Evolutionary conservation across 352 stramenopile genomes (phyloP).

Genomic region (Blastocystis sp.): DNA sequence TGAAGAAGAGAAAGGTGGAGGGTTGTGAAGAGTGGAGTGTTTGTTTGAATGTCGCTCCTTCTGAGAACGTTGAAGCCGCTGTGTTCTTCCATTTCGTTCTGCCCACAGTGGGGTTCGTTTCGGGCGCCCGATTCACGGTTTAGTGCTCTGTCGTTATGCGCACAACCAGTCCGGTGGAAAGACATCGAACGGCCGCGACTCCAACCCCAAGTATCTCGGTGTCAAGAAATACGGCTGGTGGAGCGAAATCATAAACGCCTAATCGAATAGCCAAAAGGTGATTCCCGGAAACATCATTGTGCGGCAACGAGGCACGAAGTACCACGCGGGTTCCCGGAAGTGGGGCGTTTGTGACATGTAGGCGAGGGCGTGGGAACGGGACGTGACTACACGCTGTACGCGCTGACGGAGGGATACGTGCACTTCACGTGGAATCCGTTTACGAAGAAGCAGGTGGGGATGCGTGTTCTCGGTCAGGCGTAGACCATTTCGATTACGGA

Average conservation of each 20-base stretch:
- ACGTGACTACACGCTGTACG: conserved; percentile 43
- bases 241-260: background rate
- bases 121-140: too few species aligned
- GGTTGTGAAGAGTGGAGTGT: too few species aligned
- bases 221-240: conserved; percentile 61
- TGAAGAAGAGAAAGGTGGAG: conserved; percentile 40
- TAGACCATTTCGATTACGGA: conserved; percentile 14
- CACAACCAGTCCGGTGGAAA: conserved; percentile 59
- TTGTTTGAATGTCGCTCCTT: too few species aligned
- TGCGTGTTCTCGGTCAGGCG: too few species aligned
- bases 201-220: conserved; percentile 58
- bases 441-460: conserved; percentile 15
- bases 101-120: too few species aligned
- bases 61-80: too few species aligned
- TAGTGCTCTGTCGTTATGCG: conserved; percentile 47
- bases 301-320: conserved; percentile 35
- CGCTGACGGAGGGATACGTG: conserved; percentile 39
- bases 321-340: background rate
- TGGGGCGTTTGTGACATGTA: background rate
- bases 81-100: too few species aligned
- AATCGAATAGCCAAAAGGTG: background rate
- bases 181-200: conserved; percentile 53
- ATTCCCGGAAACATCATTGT: conserved; percentile 60
- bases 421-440: conserved; percentile 65
- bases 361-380: conserved; percentile 22